Percentiles rank a stretch among this genome's conserved stretches.
Evolutionary conservation across 768 basidiomycete species (phyloP).

Genomic region (Psilocybe cubensis): DNA sequence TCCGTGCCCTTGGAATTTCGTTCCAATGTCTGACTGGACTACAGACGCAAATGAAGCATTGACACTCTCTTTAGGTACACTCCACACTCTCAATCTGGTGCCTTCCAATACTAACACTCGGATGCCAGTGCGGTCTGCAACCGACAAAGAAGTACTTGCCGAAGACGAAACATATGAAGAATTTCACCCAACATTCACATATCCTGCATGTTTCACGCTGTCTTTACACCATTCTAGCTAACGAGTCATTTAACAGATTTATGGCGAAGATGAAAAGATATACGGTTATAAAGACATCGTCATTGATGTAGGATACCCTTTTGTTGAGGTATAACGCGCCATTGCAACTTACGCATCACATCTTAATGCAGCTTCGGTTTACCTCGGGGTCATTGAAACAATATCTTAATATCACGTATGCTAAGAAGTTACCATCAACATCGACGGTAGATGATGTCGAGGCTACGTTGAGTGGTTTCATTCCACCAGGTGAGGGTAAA

Average conservation of each 20-base stretch:
- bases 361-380: constrained; percentile 65
- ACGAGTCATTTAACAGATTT: constrained; percentile 59
- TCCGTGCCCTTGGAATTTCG: background rate
- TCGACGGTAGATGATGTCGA: constrained; percentile 89
- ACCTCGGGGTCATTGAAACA: constrained; percentile 86
- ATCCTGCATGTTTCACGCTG: constrained; percentile 63
- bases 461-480: constrained; percentile 71
- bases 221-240: background rate
- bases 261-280: constrained; percentile 94
- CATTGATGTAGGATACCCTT: constrained; percentile 73
- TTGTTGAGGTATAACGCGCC: background rate
- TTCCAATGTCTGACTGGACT: constrained; percentile 70
- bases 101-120: background rate
- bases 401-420: constrained; percentile 71
- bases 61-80: constrained; percentile 71
- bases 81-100: background rate
- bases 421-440: constrained; percentile 64
- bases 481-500: constrained; percentile 65
- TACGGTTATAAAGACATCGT: constrained; percentile 89
- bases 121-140: constrained; percentile 64
- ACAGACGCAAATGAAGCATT: constrained; percentile 79
- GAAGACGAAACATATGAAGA: constrained; percentile 62
- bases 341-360: background rate
- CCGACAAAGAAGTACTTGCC: constrained; percentile 61
- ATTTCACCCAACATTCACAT: constrained; percentile 92